Percentiles rank a stretch among this genome's conserved stretches.
Conservation (phyloP, 495 filamentous ascomycete genomes). For the Friedmanniomyces endolithicus region DNA sequence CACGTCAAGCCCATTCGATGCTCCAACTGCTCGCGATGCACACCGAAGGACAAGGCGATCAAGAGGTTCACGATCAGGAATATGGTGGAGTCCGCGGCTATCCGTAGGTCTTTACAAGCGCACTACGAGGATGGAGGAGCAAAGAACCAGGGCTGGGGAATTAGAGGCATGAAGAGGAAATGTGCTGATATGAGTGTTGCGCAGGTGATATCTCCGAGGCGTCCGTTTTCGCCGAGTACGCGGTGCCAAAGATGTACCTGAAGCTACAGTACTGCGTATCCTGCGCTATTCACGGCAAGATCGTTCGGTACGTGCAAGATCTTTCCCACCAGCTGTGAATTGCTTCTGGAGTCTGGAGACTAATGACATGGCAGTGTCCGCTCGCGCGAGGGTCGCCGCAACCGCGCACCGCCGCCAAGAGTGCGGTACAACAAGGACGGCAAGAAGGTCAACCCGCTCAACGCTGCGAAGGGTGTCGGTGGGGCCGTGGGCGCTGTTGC, state of each 20-base stretch:
- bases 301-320: slow-evolving; percentile 71
- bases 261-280: slow-evolving; percentile 99
- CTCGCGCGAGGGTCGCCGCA: slow-evolving; percentile 91
- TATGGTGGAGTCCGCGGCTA: slow-evolving; percentile 99
- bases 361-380: slow-evolving; percentile 59
- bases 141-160: not conserved
- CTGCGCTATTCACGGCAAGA: slow-evolving; percentile 99
- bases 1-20: slow-evolving; percentile 99
- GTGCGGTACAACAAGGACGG: slow-evolving; percentile 99
- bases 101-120: slow-evolving; percentile 62
- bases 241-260: slow-evolving; percentile 99
- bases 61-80: slow-evolving; percentile 99
- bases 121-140: not conserved
- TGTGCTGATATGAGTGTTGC: not conserved
- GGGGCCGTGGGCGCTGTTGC: not conserved
- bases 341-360: no score
- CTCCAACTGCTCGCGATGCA: slow-evolving; percentile 99
- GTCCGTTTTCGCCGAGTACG: slow-evolving; percentile 97
- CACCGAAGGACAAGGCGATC: slow-evolving; percentile 99
- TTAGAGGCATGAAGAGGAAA: not conserved
- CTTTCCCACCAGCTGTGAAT: no score
- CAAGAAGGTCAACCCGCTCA: slow-evolving; percentile 97
- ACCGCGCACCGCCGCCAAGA: slow-evolving; percentile 92
- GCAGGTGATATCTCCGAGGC: slow-evolving; percentile 99
- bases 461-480: slow-evolving; percentile 24